Base-by-base conservation (phyloP, 306 rosid genomes). In the Pueraria montana region DNA sequence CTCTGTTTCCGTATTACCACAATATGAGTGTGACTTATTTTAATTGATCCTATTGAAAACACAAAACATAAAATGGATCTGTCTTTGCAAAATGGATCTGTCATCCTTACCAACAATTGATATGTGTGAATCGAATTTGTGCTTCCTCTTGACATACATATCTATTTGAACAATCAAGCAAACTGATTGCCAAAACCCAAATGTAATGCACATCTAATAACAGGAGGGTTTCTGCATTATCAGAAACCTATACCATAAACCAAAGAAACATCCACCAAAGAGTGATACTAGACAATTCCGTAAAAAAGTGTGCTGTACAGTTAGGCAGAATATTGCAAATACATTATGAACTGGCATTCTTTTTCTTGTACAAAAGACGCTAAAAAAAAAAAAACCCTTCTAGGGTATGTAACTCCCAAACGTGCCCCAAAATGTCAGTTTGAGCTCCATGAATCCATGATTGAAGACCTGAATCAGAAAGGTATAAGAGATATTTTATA, bases 381-480 rank as follows among this genome's bases (percentile, higher is more conserved):
- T 34, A 34, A 34, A 34, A 34, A 2, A 4, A 50, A 65, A 64
- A 72, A 27, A 49, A n/a, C n/a, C 11, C 62, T 79, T 74, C 42
- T 3, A 45, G 43, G 78, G 58, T 49, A 59, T 21, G 73, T 8
- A 5, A 72, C 48, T 72, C 80, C 75, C 48, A 68, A 53, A 61
- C 11, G 53, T 64, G 36, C 53, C 67, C 42, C 32, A 23, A 64
- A 89, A 62, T 73, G 86, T 21, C 77, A 27, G 59, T 38, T 76
- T 67, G 61, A 78, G 81, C 61, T 6, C 40, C 40, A 34, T 34
- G 40, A 34, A 34, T 40, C 72, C 71, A 43, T 45, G 59, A 55
- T 71, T 55, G 84, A 84, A 85, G 72, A 71, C 73, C 93, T 87
- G 88, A 55, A 86, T 53, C 72, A 87, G 62, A 83, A 81, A 77